These are phyloP conservation scores for Stephania yunnanensis DNA, from an alignment of 164 flowering plant genomes.

Conservation along the genomic window DNA sequence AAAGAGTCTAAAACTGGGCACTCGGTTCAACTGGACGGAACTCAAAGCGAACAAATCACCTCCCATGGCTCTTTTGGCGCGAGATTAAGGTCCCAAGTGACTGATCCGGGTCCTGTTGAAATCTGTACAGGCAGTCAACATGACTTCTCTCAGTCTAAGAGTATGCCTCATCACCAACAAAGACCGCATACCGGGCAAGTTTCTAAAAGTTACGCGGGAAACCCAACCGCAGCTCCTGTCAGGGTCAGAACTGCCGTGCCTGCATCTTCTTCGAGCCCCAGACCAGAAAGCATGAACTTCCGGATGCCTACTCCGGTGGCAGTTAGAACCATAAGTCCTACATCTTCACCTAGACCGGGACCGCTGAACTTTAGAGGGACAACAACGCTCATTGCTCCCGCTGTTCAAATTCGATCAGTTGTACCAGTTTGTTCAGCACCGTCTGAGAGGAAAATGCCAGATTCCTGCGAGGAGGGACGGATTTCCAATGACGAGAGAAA, in stretches of 20 bases:
- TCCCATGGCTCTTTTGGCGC: constrained; percentile 9
- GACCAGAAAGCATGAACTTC: constrained; percentile 16
- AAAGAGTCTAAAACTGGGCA: constrained; percentile 16
- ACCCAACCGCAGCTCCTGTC: constrained; percentile 25
- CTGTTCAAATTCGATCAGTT: constrained; percentile 53
- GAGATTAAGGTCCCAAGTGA: constrained; percentile 6
- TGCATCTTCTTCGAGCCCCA: constrained; percentile 17
- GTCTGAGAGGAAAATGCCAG: constrained; percentile 26
- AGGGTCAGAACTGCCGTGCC: constrained; percentile 24
- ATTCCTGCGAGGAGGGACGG: constrained; percentile 15
- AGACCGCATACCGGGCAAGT: constrained; percentile 7
- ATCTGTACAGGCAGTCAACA: constrained; percentile 12
- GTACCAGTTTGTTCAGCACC: constrained; percentile 56
- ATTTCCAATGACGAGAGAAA: constrained; percentile 9
- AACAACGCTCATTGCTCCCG: constrained; percentile 39
- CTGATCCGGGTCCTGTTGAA: constrained; percentile 8
- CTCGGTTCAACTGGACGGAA: constrained; percentile 15
- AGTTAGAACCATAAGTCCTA: constrained; percentile 23
- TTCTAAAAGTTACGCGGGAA: constrained; percentile 11
- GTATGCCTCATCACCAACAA: constrained; percentile 16
- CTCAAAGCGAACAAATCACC: constrained; percentile 7
- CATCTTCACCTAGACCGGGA: constrained; percentile 16
- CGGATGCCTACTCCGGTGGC: constrained; percentile 18
- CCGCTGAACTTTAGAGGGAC: constrained; percentile 8
- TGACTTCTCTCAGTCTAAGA: constrained; percentile 14